Evolutionary conservation across 2,329 filamentous ascomycete genomes (phyloP).

Genomic region (Ascochyta fabae): DNA sequence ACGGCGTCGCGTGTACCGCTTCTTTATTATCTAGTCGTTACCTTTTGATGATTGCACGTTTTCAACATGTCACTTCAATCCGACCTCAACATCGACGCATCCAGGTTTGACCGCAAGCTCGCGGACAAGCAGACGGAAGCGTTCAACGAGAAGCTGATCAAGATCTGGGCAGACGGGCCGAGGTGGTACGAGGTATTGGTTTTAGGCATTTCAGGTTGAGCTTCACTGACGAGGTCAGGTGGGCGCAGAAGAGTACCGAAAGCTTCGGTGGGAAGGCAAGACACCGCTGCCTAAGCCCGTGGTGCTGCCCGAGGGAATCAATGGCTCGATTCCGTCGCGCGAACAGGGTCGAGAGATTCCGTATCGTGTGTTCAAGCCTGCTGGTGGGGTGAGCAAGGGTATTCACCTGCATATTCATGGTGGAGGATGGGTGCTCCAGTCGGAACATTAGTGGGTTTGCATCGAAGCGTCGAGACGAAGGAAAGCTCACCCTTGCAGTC

Average conservation of each 20-base stretch:
- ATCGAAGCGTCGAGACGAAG: not conserved
- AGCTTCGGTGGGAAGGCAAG: slow-evolving; percentile 61
- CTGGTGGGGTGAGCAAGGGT: slow-evolving; percentile 53
- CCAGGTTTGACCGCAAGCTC: slow-evolving; percentile 53
- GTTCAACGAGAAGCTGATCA: slow-evolving; percentile 54
- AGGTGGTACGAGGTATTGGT: slow-evolving; percentile 59
- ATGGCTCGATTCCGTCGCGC: slow-evolving; percentile 59
- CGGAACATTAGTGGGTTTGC: slow-evolving; percentile 46
- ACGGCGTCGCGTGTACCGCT: slow-evolving; percentile 1
- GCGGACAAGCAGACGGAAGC: slow-evolving; percentile 51
- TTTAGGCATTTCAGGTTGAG: not conserved
- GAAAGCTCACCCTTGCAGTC: slow-evolving; percentile 36
- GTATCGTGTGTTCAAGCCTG: slow-evolving; percentile 59
- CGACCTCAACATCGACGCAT: slow-evolving; percentile 52
- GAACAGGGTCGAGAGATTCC: slow-evolving; percentile 59
- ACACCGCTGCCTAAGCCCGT: slow-evolving; percentile 58
- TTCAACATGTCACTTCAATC: slow-evolving; percentile 38
- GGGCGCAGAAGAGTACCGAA: slow-evolving; percentile 61
- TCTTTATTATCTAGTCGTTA: not conserved
- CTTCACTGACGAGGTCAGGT: slow-evolving; percentile 44
- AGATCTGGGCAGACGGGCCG: slow-evolving; percentile 53
- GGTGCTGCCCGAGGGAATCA: slow-evolving; percentile 55
- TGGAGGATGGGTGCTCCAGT: slow-evolving; percentile 56
- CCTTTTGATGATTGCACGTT: not conserved
- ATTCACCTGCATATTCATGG: slow-evolving; percentile 65